Conservation (phyloP, 306 rosid species). For the Pueraria montana region DNA sequence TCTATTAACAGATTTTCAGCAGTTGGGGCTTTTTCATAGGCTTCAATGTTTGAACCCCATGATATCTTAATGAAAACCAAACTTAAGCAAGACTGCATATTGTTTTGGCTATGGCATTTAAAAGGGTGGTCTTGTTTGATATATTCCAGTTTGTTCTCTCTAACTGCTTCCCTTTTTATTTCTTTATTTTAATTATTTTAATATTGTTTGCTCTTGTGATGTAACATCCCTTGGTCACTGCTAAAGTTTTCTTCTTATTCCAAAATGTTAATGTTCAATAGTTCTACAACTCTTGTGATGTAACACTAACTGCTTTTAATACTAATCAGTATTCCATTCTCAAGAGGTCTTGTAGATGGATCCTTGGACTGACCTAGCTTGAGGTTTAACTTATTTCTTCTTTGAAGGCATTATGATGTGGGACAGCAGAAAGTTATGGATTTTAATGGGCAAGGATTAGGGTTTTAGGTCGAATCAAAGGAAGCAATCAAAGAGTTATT, state of each 20-base stretch:
- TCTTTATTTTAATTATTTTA: too few species aligned
- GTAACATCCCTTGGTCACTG: not conserved
- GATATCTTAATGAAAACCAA: not conserved
- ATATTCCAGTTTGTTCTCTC: not conserved
- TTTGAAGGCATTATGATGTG: not conserved
- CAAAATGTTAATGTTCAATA: not conserved
- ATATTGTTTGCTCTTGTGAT: not conserved
- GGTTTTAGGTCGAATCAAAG: not conserved
- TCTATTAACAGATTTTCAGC: not conserved
- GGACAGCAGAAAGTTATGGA: not conserved
- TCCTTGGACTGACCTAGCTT: not conserved
- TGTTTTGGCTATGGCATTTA: not conserved
- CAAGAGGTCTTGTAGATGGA: conserved; percentile 11
- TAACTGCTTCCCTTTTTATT: not conserved
- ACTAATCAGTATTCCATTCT: not conserved
- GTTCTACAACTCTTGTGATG: not conserved
- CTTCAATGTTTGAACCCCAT: not conserved
- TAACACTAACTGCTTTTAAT: not conserved
- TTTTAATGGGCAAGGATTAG: not conserved
- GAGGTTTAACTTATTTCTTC: not conserved
- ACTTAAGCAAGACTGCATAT: not conserved
- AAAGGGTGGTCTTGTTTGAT: not conserved
- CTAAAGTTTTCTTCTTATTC: not conserved
- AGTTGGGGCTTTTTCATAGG: not conserved
- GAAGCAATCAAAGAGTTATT: not conserved